Evolutionary conservation across 305 asterid genomes (phyloP), one percentile per base, ranked within the genome.

Genomic region (Ajuga reptans): DNA sequence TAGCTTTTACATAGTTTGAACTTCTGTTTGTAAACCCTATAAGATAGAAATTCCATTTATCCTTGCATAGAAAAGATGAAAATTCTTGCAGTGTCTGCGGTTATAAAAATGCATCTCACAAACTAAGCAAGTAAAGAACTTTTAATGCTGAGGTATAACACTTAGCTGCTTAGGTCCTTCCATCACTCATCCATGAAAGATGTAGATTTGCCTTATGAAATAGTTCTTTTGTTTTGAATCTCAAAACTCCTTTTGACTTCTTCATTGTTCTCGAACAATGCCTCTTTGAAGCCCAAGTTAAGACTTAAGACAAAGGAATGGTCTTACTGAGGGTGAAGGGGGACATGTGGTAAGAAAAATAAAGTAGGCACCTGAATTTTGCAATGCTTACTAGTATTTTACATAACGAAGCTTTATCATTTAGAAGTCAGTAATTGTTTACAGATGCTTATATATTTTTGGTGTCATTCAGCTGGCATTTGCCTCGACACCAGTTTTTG

Each of bases 401-500:
- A 37, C 10, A 41, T 61, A 4, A 41, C 29, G 37, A 36, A 59
- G 29, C 65, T 66, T 52, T 41, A 53, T 51, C 45, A 68, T 54
- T 42, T n/a, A 49, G 7, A 65, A 60, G 66, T 66, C 41, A 60
- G 50, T 73, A 50, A 5, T 37, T 2, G 29, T 53, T 72, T 61
- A 74, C 46, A 27, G 70, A 77, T 71, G 72, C 73, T 79, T 77
- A 68, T 72, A 47, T 67, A 15, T 72, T 10, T 64, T 53, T 78
- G 45, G 63, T 81, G 67, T 78, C 57, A 80, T 89, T 68, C 92
- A 93, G 99, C 72, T 84, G 84, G 94, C 97, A 54, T 90, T 84
- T 87, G 97, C 89, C 69, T 84, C 96, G 31, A 82, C 97, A 10
- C 95, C 95, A 69, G 75, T 79, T 66, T 93, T 89, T 67, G 99